Base-by-base conservation (phyloP, 2,329 filamentous ascomycete genomes). In the Sporothrix variecibatus region DNA sequence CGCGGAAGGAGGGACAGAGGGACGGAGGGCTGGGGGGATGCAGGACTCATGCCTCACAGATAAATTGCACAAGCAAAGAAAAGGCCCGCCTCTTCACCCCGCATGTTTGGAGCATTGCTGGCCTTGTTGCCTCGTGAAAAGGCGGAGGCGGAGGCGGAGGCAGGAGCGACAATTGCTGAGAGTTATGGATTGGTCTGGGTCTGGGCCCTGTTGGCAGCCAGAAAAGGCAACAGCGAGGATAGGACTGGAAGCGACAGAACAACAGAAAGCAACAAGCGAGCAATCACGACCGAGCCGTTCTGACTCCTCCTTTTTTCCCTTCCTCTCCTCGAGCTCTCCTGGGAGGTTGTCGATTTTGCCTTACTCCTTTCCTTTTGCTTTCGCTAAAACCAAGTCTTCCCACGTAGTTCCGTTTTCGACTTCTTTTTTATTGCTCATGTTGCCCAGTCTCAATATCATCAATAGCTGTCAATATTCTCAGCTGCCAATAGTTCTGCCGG, bases 391-490 rank as follows among this genome's bases (percentile, higher is more conserved):
- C 7, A 56, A 1, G 12, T 26, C n/a, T 11, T 56, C 23, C 51
- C n/a, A 49, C n/a, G 2, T n/a, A 8, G 17, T 53, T n/a, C 49
- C 49, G 49, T 23, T 53, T 53, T 53, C 20, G 49, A 53, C 49
- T 53, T 6, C 9, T n/a, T 23, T 53, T 53, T n/a, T 20, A 9
- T 9, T 5, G 56, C 28, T 23, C 26, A 20, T 49, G 17, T 49
- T 56, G 17, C 60, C 20, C 34, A 64, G 60, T 20, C 31, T 40
- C 34, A 9, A 64, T 64, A 40, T 64, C 51, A 49, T 20, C 12
- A 60, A 34, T 60, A 34, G 26, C 56, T 34, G 12, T 34, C 28
- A 64, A 60, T 65, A 65, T 43, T 65, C 31, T 65, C 60, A 65
- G 60, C 60, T 43, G 34, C 60, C 60, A 65, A 65, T 65, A 65